Evolutionary conservation across 2,329 filamentous ascomycete genomes (phyloP), one percentile per base, ranked within the genome.

Genomic region (Colletotrichum coccodes): DNA sequence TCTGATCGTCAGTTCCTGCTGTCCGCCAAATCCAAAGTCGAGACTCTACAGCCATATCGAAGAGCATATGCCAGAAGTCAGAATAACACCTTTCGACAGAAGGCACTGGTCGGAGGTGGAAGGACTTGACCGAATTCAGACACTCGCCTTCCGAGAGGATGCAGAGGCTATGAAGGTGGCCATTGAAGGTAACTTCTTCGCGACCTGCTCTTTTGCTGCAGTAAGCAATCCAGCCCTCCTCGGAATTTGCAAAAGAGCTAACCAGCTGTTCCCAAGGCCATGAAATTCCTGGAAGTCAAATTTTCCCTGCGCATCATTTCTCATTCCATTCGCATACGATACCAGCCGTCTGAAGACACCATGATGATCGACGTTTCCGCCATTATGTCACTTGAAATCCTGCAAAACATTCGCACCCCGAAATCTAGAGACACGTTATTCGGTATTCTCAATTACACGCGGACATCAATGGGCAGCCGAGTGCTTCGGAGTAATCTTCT

Each of bases 291-390:
- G 53, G 92, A 97, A 65, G 79, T 91, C 1, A 88, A 90, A 7
- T 85, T 94, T 70, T 85, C 85, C 4, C 85, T 91, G 68, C 89
- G 86, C 0, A 96, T 97, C 76, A 86, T 90, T 4, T 84, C 87
- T n/a, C 91, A 96, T 76, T 95, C 95, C 23, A 86, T 98, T 36
- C 90, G 94, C 4, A 92, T 98, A 75, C 91, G 90, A 71, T 98
- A 97, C 73, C 91, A 95, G 74, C 92, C 94, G 1, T 94, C 94
- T 0, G 93, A 97, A 76, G 93, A 95, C 28, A 93, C 94, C 0
- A 97, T 98, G 95, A 94, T 97, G 88, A 97, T 98, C 73, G 95
- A 98, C 75, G 86, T 96, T 3, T 92, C 94, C 0, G 97, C 95
- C 0, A 94, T 98, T 32, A 87, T 91, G 42, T 94, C 94, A 0